These are phyloP conservation scores for Drosera capensis DNA, from an alignment of 148 eudicot genomes.

Conservation along the genomic window DNA sequence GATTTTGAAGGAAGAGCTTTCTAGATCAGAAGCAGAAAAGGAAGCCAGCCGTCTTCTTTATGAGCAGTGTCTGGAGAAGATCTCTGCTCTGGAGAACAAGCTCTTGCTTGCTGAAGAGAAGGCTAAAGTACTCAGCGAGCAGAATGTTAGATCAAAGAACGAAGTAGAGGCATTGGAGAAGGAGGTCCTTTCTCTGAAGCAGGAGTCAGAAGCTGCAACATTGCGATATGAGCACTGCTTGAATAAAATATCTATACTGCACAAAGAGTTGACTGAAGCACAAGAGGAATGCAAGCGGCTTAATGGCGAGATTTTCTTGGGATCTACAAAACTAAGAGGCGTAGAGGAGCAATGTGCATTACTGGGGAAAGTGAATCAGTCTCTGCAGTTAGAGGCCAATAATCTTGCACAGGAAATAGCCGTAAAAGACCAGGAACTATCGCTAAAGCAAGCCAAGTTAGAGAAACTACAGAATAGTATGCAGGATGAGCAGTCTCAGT, in stretches of 20 bases:
- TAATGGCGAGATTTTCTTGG: constrained; percentile 28
- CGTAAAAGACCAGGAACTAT: constrained; percentile 47
- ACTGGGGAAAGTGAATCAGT: constrained; percentile 45
- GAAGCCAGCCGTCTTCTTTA: constrained; percentile 28
- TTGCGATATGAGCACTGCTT: constrained; percentile 38
- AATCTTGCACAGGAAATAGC: constrained; percentile 37
- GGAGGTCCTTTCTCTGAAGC: constrained; percentile 29
- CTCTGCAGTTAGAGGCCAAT: constrained; percentile 53
- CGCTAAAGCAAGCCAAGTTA: constrained; percentile 46
- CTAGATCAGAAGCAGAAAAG: constrained; percentile 41
- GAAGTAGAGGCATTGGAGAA: constrained; percentile 45
- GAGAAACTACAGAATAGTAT: constrained; percentile 40
- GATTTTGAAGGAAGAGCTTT: constrained; percentile 35
- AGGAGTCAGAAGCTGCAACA: constrained; percentile 43
- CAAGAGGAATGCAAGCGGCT: constrained; percentile 42
- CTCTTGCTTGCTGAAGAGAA: constrained; percentile 31
- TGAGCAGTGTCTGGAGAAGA: constrained; percentile 35
- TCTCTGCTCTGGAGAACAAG: constrained; percentile 40
- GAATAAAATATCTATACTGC: constrained; percentile 46
- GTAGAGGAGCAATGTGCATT: constrained; percentile 41
- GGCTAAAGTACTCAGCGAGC: constrained; percentile 21
- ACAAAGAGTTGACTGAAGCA: constrained; percentile 37
- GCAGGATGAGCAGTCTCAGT: constrained; percentile 41
- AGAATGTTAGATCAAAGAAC: constrained; percentile 41
- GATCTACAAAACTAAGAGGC: constrained; percentile 35